phyloP scores from a whole-genome alignment of 2,329 filamentous ascomycete genomes.

The Cytospora piceicola region DNA sequence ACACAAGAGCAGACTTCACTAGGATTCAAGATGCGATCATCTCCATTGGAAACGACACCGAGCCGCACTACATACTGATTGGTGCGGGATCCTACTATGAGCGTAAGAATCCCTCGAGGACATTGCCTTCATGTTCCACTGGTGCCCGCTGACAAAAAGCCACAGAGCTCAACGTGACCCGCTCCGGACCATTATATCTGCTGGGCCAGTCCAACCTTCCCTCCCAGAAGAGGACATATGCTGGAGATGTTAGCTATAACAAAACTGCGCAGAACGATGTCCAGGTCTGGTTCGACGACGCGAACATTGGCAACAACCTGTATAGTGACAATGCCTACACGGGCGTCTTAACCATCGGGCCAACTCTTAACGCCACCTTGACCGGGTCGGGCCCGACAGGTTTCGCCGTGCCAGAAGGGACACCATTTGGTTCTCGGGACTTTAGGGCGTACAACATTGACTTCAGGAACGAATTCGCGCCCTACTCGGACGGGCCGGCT shows the following conservation, averaged over 20 bases:
- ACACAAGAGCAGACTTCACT: constrained; percentile 42
- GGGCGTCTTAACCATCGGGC: constrained; percentile 63
- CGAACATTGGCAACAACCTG: constrained; percentile 49
- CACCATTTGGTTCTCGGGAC: constrained; percentile 65
- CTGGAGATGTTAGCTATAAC: constrained; percentile 49
- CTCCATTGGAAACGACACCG: constrained; percentile 46
- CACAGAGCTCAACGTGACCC: constrained; percentile 63
- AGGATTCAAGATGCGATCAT: constrained; percentile 47
- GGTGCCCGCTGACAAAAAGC: neutral
- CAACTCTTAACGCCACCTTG: constrained; percentile 64
- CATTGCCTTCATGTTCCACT: neutral
- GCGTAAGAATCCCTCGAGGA: constrained; percentile 35
- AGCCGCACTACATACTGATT: constrained; percentile 60
- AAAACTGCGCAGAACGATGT: constrained; percentile 48
- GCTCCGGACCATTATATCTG: constrained; percentile 62
- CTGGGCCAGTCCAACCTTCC: constrained; percentile 59
- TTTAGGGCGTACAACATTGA: constrained; percentile 71
- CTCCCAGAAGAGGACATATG: constrained; percentile 38
- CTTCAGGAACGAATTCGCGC: constrained; percentile 63
- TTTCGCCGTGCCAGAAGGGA: constrained; percentile 60
- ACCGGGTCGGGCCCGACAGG: constrained; percentile 67
- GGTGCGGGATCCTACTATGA: constrained; percentile 64
- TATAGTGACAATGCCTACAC: constrained; percentile 66
- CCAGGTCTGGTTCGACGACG: constrained; percentile 61
- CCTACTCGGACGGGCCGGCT: constrained; percentile 56